These are phyloP conservation scores for Odonthalia washingtoniensis DNA, from an alignment of 31 red algal species.

Conservation along the genomic window DNA sequence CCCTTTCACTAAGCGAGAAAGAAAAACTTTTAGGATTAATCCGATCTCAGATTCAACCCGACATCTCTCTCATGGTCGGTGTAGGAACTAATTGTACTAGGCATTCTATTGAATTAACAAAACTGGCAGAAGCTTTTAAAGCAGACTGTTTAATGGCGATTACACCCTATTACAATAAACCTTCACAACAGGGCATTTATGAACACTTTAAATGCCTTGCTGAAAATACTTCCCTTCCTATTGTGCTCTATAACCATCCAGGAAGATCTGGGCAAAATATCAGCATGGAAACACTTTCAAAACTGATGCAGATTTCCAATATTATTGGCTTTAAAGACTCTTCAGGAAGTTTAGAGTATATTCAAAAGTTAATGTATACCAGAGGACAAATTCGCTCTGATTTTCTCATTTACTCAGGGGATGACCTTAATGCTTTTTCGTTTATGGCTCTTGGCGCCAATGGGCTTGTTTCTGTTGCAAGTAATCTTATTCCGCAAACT, in stretches of 20 bases:
- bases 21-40: not conserved
- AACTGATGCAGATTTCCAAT: not conserved
- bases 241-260: conserved; percentile 28
- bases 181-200: conserved; percentile 13
- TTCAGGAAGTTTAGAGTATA: not conserved
- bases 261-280: conserved; percentile 12
- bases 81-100: conserved; percentile 15
- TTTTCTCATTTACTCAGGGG: conserved; percentile 8
- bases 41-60: not conserved
- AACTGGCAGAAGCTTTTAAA: not conserved
- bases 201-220: conserved; percentile 20
- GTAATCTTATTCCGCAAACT: conserved; percentile 7
- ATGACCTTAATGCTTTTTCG: conserved; percentile 1
- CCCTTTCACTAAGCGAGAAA: not conserved
- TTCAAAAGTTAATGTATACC: not conserved
- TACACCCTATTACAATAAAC: conserved; percentile 36
- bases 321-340: conserved; percentile 24
- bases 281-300: not conserved
- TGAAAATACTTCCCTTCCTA: conserved; percentile 1
- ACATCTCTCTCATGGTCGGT: conserved; percentile 6
- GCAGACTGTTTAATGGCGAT: not conserved
- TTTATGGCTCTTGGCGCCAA: not conserved
- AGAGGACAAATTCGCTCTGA: not conserved
- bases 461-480: conserved; percentile 10
- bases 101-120: not conserved